Base-by-base conservation (phyloP, 148 eudicot species). In the Chenopodium quinoa region DNA sequence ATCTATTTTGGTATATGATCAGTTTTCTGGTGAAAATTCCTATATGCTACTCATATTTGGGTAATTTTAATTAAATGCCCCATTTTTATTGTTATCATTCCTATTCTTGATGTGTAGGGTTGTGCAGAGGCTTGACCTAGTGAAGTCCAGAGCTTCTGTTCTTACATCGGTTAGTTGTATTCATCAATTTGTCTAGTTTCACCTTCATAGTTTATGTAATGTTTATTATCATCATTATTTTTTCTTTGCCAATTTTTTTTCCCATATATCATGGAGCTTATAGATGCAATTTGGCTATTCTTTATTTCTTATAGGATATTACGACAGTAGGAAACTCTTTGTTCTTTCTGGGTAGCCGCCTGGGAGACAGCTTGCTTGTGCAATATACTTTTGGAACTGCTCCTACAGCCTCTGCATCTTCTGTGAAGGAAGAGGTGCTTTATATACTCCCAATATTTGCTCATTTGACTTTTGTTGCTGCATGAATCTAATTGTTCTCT, bases 351-450 rank as follows among this genome's bases (percentile, higher is more conserved):
- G 98, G 91, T 81, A 97, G 99, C 89, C 94, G 98, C 44, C 79
- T 97, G 85, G 99, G 99, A 63, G 99, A 97, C 81, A 97, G 99
- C 84, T 85, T 97, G 84, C 98, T 97, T 56, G 99, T 97, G 87
- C 98, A 97, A 77, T 97, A 88, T 80, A 85, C 91, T 25, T 88
- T 88, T 88, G 95, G 93, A 84, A 83, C 79, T 60, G 91, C 86
- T 67, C 86, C 90, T 72, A 60, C 92, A 68, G 78, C 75, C 52
- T 78, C 87, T 44, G 87, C 89, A 78, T 89, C 88, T 83, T 86
- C 86, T 80, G 48, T 89, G 82, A 93, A 94, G 87, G 99, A 96
- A 83, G 99, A 96, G 99, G 99, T 96, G 75, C 70, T 66, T 70
- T 68, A 5, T 71, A 52, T 40, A 20, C 52, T 78, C 29, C 29